Conservation (phyloP, 1,284 basidiomycete species). For the Meripilus lineatus region DNA sequence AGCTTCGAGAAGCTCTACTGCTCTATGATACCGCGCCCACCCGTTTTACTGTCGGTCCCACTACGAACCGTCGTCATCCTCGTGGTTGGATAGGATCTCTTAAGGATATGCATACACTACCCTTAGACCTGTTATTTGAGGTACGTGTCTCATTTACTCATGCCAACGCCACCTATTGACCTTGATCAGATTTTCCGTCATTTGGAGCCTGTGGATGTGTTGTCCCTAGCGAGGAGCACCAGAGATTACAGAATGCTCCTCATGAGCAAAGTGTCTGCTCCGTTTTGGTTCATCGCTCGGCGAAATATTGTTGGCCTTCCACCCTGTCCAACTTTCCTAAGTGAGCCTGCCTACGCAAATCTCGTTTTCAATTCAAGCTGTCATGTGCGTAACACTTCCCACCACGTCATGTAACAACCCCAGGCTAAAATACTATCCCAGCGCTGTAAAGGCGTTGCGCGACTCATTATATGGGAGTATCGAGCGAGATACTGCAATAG, state of each 20-base stretch:
- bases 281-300: conserved; percentile 38
- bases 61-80: too few species aligned
- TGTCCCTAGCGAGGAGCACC: conserved; percentile 36
- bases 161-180: too few species aligned
- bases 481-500: background rate
- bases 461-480: background rate
- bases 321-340: conserved; percentile 26
- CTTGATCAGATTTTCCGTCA: conserved; percentile 46
- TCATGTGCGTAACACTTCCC: background rate
- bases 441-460: too few species aligned
- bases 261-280: conserved; percentile 29
- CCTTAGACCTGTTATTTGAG: conserved; percentile 19
- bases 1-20: too few species aligned
- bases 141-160: conserved; percentile 8
- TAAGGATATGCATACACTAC: conserved; percentile 12
- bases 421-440: too few species aligned
- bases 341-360: conserved; percentile 28
- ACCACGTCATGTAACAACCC: too few species aligned
- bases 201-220: conserved; percentile 41
- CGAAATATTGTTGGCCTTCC: conserved; percentile 17
- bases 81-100: background rate
- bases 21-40: too few species aligned
- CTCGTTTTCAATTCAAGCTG: conserved; percentile 20
- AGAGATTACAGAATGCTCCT: conserved; percentile 32
- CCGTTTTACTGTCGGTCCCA: too few species aligned